Evolutionary conservation across 169 alveolate species (phyloP), one percentile per base, ranked within the genome.

Genomic region (Plasmodium reichenowi): DNA sequence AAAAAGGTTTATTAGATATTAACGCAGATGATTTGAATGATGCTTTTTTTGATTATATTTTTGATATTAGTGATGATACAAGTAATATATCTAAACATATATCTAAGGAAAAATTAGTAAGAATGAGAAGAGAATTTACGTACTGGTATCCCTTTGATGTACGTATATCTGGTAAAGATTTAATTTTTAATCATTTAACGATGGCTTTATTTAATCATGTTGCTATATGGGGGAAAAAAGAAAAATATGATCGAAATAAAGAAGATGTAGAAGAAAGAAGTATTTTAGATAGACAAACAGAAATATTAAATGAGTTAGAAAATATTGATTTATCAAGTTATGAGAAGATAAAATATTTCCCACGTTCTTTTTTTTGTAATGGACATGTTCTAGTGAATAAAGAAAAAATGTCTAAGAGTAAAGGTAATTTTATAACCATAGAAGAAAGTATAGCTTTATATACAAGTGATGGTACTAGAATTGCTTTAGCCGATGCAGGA

Each of bases 401-500:
- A 0, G 98, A 97, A 88, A 98, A 98, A 94, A 99, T 99, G 99
- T 93, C 99, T 15, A 99, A 99, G 88, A 95, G 98, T 22, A 89
- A 91, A 66, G 99, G 99, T 9, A 99, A 99, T 94, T 99, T 98
- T 96, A 88, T 98, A 62, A 98, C 99, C 7, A 72, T 99, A 6
- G 95, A 93, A 70, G 99, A 98, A 48, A 96, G 98, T 58, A 94
- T 98, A 68, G 94, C 95, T 29, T 93, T 76, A 63, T 99, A 95
- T 92, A 98, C 99, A 56, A 98, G 99, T 74, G 99, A 98, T 88
- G 99, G 99, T 15, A 96, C 99, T 2, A 94, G 99, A 72, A 94
- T 99, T 48, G 99, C 99, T 12, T 92, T 98, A 50, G 99, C 99
- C 48, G 99, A 99, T 93, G 99, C 99, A 60, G 99, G 99, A 0